Conservation (phyloP, 768 basidiomycete genomes). For the Termitomyces sp. region DNA sequence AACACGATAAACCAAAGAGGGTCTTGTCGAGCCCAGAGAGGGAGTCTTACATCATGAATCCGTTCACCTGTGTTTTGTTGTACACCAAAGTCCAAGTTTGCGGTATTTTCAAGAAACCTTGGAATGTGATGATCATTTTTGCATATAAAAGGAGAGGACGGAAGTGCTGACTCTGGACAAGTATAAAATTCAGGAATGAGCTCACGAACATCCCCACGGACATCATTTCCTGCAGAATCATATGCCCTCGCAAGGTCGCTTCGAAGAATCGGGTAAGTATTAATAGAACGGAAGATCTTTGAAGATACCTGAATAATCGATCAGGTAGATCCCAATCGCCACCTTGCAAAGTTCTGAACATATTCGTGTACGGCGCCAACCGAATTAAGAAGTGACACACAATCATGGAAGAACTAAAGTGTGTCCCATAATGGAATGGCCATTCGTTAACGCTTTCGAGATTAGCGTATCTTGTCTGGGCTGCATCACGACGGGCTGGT, state of each 20-base stretch:
- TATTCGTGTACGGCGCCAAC: slow-evolving; percentile 84
- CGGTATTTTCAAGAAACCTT: slow-evolving; percentile 80
- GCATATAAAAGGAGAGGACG: background rate
- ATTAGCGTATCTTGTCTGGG: slow-evolving; percentile 66
- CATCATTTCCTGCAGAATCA: slow-evolving; percentile 77
- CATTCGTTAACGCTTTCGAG: slow-evolving; percentile 76
- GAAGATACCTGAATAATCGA: slow-evolving; percentile 65
- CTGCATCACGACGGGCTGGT: slow-evolving; percentile 65
- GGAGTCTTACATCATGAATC: slow-evolving; percentile 84
- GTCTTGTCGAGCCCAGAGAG: slow-evolving; percentile 85
- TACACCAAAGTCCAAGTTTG: slow-evolving; percentile 74
- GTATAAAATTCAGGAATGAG: slow-evolving; percentile 88
- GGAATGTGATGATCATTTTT: background rate
- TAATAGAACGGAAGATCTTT: background rate
- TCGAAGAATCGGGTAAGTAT: background rate
- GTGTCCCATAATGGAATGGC: slow-evolving; percentile 92
- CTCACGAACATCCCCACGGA: slow-evolving; percentile 90
- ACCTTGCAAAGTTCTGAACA: slow-evolving; percentile 93
- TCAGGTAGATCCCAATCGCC: slow-evolving; percentile 95
- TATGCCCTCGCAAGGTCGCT: slow-evolving; percentile 81
- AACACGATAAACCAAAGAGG: slow-evolving; percentile 75
- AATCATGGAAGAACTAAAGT: slow-evolving; percentile 96
- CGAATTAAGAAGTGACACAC: slow-evolving; percentile 93
- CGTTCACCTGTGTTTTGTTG: slow-evolving; percentile 69
- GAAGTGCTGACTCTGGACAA: slow-evolving; percentile 61